Base-by-base conservation (phyloP, 805 yeast species). In the Kurtzmaniella cleridarum region DNA sequence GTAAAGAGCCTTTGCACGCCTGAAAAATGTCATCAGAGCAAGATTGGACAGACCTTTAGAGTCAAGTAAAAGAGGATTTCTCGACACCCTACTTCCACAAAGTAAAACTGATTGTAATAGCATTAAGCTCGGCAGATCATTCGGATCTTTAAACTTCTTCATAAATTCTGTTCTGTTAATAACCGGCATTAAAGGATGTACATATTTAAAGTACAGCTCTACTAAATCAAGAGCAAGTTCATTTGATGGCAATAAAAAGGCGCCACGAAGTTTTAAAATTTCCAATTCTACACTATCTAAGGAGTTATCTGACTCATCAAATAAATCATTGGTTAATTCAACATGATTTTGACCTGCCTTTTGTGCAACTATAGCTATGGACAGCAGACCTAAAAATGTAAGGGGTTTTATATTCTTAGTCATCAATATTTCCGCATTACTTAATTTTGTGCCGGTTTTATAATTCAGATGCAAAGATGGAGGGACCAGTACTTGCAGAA, bases 1-100 rank as follows among this genome's bases (percentile, higher is more conserved):
- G 55, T 76, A 83, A 18, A 86, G 60, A 0, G 88, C 85, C 60
- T 81, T 82, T 3, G 89, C 90, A 13, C 95, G 69, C 47, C 78
- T 73, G 59, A 79, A 79, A 43, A 84, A 76, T 2, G 73, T 67
- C 40, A 65, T 53, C 30, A 62, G 55, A 3, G 85, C 76, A 41
- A 75, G 60, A 35, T 76, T 62, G 34, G 84, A 76, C 35, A 72
- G 64, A 41, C 76, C 75, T 27, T 74, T 64, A 27, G 64, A 53
- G 51, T 75, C 86, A 39, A 64, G 60, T 33, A 73, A 65, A 12
- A 69, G 62, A 3, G 80, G 77, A 51, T 80, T 79, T 5, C 60
- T 51, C 27, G 80, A 76, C 11, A 76, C 76, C 30, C 86, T 69
- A 13, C 84, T 71, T 1, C 90, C 91, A 16, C 84, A 81, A 35